These are phyloP conservation scores for Amborella trichopoda DNA, from an alignment of 164 flowering plant species.

Conservation along the genomic window DNA sequence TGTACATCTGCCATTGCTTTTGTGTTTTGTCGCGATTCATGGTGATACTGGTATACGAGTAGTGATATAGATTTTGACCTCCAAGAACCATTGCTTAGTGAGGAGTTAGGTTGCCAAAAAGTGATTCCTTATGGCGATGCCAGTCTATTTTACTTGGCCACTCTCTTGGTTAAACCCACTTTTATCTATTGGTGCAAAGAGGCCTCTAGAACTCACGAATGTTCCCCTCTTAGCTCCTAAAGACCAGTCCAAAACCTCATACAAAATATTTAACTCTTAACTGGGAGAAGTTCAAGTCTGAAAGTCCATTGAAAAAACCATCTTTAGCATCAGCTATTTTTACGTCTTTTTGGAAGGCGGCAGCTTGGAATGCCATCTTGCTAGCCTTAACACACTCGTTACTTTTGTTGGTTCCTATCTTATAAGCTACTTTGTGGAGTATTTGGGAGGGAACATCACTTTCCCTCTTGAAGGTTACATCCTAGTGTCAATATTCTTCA, in stretches of 20 bases:
- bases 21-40: constrained; percentile 54
- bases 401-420: constrained; percentile 94
- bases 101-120: constrained; percentile 80
- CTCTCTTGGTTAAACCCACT: constrained; percentile 91
- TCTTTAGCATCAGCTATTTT: constrained; percentile 81
- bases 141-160: constrained; percentile 61
- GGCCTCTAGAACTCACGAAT: constrained; percentile 87
- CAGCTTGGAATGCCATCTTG: constrained; percentile 90
- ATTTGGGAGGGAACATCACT: constrained; percentile 55
- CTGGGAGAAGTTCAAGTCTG: constrained; percentile 80
- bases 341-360: constrained; percentile 89
- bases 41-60: constrained; percentile 71
- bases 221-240: constrained; percentile 83
- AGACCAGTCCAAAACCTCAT: constrained; percentile 75
- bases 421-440: constrained; percentile 90
- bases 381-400: constrained; percentile 68
- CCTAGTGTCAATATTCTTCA: constrained; percentile 67
- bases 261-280: constrained; percentile 67
- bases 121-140: constrained; percentile 86
- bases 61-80: constrained; percentile 42
- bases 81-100: constrained; percentile 85
- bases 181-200: constrained; percentile 74
- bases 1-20: constrained; percentile 67
- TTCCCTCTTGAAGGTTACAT: constrained; percentile 78
- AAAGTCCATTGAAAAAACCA: constrained; percentile 52